Percentiles rank a stretch among this genome's conserved stretches.
These are phyloP conservation scores for Aspergillus sclerotiicarbonarius DNA, from an alignment of 495 filamentous ascomycete species.

Conservation along the genomic window DNA sequence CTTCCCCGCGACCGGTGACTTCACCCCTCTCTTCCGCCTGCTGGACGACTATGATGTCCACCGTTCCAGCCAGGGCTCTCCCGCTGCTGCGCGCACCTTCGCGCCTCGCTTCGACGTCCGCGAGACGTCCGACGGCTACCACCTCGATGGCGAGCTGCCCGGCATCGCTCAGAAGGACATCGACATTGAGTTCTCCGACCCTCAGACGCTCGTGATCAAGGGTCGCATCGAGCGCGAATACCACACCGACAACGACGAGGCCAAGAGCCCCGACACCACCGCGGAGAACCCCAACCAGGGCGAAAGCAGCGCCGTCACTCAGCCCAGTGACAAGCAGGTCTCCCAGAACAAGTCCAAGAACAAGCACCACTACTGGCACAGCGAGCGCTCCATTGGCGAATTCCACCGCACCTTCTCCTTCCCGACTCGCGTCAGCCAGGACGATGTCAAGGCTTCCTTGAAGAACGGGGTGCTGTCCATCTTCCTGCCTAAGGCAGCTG, in stretches of 20 bases:
- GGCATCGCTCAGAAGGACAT: constrained; percentile 73
- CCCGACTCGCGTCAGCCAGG: constrained; percentile 71
- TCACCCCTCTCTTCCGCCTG: constrained; percentile 30
- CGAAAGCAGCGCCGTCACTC: constrained; percentile 9
- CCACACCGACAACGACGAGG: constrained; percentile 33
- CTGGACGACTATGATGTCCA: constrained; percentile 30
- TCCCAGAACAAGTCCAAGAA: constrained; percentile 18
- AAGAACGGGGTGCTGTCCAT: constrained; percentile 78
- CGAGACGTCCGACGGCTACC: constrained; percentile 64
- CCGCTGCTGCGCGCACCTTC: constrained; percentile 43
- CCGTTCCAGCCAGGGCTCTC: constrained; percentile 15
- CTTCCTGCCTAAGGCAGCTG: constrained; percentile 76
- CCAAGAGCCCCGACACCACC: constrained; percentile 1
- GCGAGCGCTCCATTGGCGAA: constrained; percentile 77
- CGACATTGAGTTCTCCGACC: constrained; percentile 74
- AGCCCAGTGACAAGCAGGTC: constrained; percentile 16
- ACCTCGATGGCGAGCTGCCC: constrained; percentile 80
- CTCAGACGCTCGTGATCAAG: constrained; percentile 64
- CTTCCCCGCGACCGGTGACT: constrained; percentile 14
- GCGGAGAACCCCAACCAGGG: constrained; percentile 8
- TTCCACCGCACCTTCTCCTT: constrained; percentile 85
- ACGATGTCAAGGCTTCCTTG: constrained; percentile 71
- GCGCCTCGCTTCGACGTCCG: constrained; percentile 72
- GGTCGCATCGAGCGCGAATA: constrained; percentile 48
- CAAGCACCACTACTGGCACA: constrained; percentile 71